Conservation (phyloP, 1,284 basidiomycete genomes). For the Pholiota adiposa region DNA sequence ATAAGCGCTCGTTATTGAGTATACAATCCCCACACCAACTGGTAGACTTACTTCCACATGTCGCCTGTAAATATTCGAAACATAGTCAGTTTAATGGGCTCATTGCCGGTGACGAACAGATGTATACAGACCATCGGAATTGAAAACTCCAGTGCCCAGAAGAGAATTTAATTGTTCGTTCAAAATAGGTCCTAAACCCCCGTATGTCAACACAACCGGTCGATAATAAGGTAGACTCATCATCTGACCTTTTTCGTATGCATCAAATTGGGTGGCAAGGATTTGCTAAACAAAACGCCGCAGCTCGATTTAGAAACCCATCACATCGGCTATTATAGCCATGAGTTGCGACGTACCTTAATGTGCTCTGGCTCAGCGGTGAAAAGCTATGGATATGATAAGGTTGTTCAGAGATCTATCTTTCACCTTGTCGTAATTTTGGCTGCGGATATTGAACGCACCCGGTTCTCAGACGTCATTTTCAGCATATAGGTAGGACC, state of each 20-base stretch:
- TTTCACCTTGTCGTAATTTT: neutral
- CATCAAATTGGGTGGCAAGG: slow-evolving; percentile 45
- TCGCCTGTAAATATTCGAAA: slow-evolving; percentile 22
- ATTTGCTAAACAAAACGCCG: slow-evolving; percentile 27
- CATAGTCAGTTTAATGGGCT: neutral
- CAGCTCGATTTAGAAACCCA: neutral
- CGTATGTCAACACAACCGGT: neutral
- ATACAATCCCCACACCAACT: neutral
- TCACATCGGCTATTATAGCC: neutral
- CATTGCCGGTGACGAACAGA: neutral
- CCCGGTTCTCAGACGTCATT: slow-evolving; percentile 35
- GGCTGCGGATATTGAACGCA: slow-evolving; percentile 18
- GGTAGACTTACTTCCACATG: slow-evolving; percentile 41
- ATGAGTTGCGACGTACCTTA: slow-evolving; percentile 25
- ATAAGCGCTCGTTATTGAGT: slow-evolving; percentile 14
- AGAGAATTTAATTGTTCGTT: slow-evolving; percentile 39
- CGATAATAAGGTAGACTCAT: neutral
- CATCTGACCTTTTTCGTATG: slow-evolving; percentile 41
- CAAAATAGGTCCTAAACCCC: slow-evolving; percentile 30
- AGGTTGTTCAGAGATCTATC: neutral
- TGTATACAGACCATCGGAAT: slow-evolving; percentile 40
- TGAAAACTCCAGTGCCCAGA: slow-evolving; percentile 52
- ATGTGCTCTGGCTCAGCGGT: slow-evolving; percentile 44
- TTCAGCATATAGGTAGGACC: slow-evolving; percentile 30
- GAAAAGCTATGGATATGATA: slow-evolving; percentile 31